Base-by-base conservation (phyloP, 768 basidiomycete species). In the Zangia roseola region DNA sequence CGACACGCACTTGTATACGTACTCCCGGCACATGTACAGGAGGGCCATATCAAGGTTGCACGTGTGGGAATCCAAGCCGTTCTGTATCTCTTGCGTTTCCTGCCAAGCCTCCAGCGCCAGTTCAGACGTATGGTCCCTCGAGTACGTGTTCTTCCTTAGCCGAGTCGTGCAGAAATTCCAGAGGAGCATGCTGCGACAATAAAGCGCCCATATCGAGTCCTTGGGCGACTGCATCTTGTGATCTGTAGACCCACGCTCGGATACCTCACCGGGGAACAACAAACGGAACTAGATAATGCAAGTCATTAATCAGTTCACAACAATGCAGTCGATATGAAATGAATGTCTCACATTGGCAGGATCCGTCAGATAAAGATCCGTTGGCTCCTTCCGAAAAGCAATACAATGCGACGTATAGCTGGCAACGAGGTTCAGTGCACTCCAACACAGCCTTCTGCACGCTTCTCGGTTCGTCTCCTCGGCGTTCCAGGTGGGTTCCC, bases 141-240 rank as follows among this genome's bases (percentile, higher is more conserved):
- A 63, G 48, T 73, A 72, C 0, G 58, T 56, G 12, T 72, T 71
- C 46, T 72, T 70, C 42, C 77, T 62, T 23, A 83, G 69, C 4
- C 80, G 79, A 40, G 76, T 74, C 20, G 66, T 64, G 54, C 81
- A 83, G 60, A 82, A 84, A 57, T 80, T 86, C 87, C 88, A 91
- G 4, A 91, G 72, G 10, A 91, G 75, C 84, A 91, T 86, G 61
- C 81, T 82, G 28, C 89, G 82, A 67, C 87, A 89, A 58, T 88
- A 88, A 23, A 91, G 71, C 0, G 86, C 88, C 88, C 88, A 91
- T 2, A 91, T 76, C 14, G 84, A 83, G 53, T 91, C 86, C 62
- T 89, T 91, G 14, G 83, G 76, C 16, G 83, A 83, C 28, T 74
- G 75, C 26, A 70, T 68, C 47, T 74, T 70, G 45, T 69, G 69